Evolutionary conservation across 2,329 filamentous ascomycete species (phyloP).

Genomic region (Aspergillus jensenii): DNA sequence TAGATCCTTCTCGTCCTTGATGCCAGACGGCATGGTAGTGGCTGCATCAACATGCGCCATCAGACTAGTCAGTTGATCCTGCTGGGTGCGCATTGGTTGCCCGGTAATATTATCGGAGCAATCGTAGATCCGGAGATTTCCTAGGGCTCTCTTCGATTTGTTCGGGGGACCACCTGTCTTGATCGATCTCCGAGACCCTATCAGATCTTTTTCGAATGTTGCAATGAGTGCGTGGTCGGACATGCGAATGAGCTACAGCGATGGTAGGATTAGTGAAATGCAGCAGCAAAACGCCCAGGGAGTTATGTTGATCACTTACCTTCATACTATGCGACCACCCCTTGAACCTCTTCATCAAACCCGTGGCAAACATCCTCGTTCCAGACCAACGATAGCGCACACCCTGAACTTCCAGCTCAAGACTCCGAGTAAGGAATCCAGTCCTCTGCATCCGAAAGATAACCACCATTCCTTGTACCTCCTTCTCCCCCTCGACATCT

Average conservation of each 20-base stretch:
- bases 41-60: not conserved
- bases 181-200: not conserved
- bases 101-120: not conserved
- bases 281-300: not conserved
- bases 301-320: not conserved
- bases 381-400: slow-evolving; percentile 12
- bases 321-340: slow-evolving; percentile 14
- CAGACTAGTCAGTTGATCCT: not conserved
- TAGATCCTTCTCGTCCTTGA: not conserved
- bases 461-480: slow-evolving; percentile 1
- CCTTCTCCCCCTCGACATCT: slow-evolving; percentile 1
- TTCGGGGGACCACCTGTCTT: slow-evolving; percentile 6
- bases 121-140: not conserved
- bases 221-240: slow-evolving; percentile 11
- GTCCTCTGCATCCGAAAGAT: slow-evolving; percentile 1
- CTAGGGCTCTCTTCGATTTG: slow-evolving; percentile 3
- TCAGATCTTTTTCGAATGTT: slow-evolving; percentile 6
- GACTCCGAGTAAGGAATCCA: not conserved
- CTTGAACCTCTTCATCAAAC: slow-evolving; percentile 3
- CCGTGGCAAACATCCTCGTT: slow-evolving; percentile 9
- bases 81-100: not conserved
- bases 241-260: slow-evolving; percentile 6
- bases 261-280: not conserved
- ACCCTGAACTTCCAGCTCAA: slow-evolving; percentile 9
- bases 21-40: not conserved